Conservation (phyloP, 345 rosid species). For the Turritis glabra region DNA sequence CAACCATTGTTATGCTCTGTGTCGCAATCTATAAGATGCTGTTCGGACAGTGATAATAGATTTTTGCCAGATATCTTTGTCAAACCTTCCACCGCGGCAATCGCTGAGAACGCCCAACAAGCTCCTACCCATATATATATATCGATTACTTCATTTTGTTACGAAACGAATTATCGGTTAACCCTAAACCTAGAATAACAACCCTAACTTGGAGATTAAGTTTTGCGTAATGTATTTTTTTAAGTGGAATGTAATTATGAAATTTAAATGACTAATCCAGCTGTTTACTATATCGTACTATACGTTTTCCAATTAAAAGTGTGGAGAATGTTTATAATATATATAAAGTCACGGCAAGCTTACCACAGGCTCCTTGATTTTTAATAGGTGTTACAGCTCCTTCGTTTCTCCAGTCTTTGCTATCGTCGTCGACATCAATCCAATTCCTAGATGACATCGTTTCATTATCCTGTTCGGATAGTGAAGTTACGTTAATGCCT, state of each 20-base stretch:
- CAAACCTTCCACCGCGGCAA: constrained; percentile 58
- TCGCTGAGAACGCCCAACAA: constrained; percentile 69
- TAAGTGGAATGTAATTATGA: too few relatives aligned
- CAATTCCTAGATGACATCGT: not conserved
- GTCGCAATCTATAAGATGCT: constrained; percentile 58
- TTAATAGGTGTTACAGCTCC: constrained; percentile 46
- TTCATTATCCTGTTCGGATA: not conserved
- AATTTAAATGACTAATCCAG: too few relatives aligned
- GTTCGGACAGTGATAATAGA: constrained; percentile 53
- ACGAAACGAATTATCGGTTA: not conserved
- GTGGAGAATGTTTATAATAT: not conserved
- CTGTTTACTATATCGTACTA: too few relatives aligned
- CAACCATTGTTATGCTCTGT: constrained; percentile 42
- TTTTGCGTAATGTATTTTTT: too few relatives aligned
- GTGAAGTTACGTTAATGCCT: constrained; percentile 2
- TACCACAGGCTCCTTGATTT: constrained; percentile 45
- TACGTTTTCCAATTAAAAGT: too few relatives aligned
- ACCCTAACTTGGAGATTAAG: constrained; percentile 8
- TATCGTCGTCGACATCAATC: constrained; percentile 3
- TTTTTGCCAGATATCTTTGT: constrained; percentile 40
- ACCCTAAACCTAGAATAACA: not conserved
- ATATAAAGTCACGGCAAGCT: not conserved
- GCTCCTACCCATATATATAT: constrained; percentile 34
- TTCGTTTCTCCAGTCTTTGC: constrained; percentile 43
- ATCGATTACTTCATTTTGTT: not conserved